Conservation (phyloP, 1,139 yeast species). For the Nakaseomyces delphensis region DNA sequence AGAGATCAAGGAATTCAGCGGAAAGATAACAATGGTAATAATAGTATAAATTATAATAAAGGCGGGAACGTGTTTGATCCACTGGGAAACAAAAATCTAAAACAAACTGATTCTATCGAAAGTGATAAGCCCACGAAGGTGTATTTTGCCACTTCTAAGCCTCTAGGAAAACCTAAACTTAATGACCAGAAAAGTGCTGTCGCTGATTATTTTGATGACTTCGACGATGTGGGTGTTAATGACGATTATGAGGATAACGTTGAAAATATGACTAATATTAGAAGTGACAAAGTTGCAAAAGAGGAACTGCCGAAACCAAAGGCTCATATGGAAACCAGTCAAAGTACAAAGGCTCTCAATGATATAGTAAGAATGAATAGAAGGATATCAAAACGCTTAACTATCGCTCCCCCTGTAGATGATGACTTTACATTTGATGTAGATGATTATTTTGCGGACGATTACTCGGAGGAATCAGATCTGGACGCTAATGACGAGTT, state of each 20-base stretch:
- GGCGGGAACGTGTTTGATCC: slow-evolving; percentile 1
- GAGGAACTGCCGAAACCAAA: background rate
- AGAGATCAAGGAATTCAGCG: background rate
- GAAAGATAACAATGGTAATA: background rate
- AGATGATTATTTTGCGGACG: slow-evolving; percentile 18
- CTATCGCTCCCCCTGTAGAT: slow-evolving; percentile 7
- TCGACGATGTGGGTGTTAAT: slow-evolving; percentile 44
- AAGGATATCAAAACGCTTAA: slow-evolving; percentile 5
- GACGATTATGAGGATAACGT: slow-evolving; percentile 18
- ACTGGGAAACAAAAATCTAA: background rate
- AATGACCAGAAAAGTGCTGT: slow-evolving; percentile 65
- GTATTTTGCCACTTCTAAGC: slow-evolving; percentile 23
- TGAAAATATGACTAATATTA: slow-evolving; percentile 1
- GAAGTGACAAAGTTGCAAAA: background rate
- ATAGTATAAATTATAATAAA: background rate
- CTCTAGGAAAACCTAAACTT: slow-evolving; percentile 22
- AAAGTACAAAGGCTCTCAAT: background rate
- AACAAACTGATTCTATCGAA: background rate
- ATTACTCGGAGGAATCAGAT: slow-evolving; percentile 17
- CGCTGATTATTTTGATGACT: slow-evolving; percentile 66
- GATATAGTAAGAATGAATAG: slow-evolving; percentile 3
- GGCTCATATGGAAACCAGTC: background rate
- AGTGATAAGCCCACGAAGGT: slow-evolving; percentile 9
- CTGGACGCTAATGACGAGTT: slow-evolving; percentile 7
- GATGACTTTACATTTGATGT: slow-evolving; percentile 18